Base-by-base conservation (phyloP, 805 yeast species). In the Barnettozyma vustinii region DNA sequence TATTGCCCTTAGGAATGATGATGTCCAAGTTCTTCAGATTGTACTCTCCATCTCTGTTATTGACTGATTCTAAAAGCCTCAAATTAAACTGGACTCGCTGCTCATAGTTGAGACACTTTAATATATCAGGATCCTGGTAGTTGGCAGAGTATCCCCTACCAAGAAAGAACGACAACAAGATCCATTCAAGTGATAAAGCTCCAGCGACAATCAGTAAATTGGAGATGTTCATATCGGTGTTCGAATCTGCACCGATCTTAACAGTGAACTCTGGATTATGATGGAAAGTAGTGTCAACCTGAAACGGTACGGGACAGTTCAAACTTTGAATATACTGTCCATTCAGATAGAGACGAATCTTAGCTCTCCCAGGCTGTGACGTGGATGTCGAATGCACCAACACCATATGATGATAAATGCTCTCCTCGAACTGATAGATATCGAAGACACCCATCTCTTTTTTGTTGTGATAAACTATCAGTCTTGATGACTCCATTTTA, bases 101-200 rank as follows among this genome's bases (percentile, higher is more conserved):
- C 46, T 54, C 61, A 37, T 68, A 71, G 44, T 63, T 68, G 47
- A 80, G 55, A 20, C 73, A 73, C 43, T 69, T 69, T 32, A 71
- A 45, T 4, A 78, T 49, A 52, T 69, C 62, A 12, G 49, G 47
- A 52, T 70, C 74, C 33, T 72, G 73, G 47, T 60, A 71, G n/a
- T 66, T 56, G 12, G 75, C 77, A 15, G 75, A 66, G 70, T 82
- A 81, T n/a, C 66, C 65, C 39, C 70, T 74, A 0, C 79, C 83
- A 19, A 83, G 59, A 45, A 65, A 65, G 52, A 69, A 74, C 0
- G 81, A 65, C 4, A 77, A 52, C 23, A 67, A 59, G 1, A 80
- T 65, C 87, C 87, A 82, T 49, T 77, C 81, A 37, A 64, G 61
- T 0, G 74, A 61, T 30, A 72, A 65, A 2, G 63, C 53, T 3